Evolutionary conservation across 2,329 filamentous ascomycete species (phyloP), one percentile per base, ranked within the genome.

Genomic region (Teratosphaeria destructans): DNA sequence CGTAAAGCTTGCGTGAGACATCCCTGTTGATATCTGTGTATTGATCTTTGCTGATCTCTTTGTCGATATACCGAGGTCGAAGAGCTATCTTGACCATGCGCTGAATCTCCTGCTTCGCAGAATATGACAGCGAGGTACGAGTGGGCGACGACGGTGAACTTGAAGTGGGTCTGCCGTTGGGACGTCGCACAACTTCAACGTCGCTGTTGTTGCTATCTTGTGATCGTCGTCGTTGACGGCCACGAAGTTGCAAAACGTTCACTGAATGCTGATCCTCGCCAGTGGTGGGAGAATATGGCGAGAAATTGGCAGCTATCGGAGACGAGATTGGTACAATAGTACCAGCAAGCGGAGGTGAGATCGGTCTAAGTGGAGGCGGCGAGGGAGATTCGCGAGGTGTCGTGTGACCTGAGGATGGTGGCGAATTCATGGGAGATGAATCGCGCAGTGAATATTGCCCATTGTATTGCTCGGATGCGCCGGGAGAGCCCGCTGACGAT

Each of bases 21-120:
- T 88, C 87, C 63, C 91, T 86, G 71, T 97, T 97, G 75, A 97
- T 96, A 59, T 85, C 85, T 2, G 90, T 93, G 73, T 95, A 99
- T 73, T 96, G 88, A 61, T 96, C 89, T 66, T 91, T 89, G 19
- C 86, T 90, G 62, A 97, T 82, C 63, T 87, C 83, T 66, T 88
- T 86, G 52, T 87, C 87, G 63, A 86, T 83, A 79, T 93, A 97
- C 65, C 90, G 83, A 35, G 92, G 90, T 66, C 89, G 89, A 52
- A 99, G 78, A 5, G 89, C 90, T 52, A 82, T 79, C 64, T 90
- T 89, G 66, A 97, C 94, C 75, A 97, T 90, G 66, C 86, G 86
- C 71, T 91, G 93, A 64, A 99, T 88, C 69, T 86, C 90, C 65
- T 89, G 86, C 73, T 99, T 99, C 63, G 89, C 88, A 63, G 89